A percentile compares a stretch with the other conserved stretches of the same genome.
phyloP scores from a whole-genome alignment of 2,329 filamentous ascomycete species.

The Penicillium sp. region DNA sequence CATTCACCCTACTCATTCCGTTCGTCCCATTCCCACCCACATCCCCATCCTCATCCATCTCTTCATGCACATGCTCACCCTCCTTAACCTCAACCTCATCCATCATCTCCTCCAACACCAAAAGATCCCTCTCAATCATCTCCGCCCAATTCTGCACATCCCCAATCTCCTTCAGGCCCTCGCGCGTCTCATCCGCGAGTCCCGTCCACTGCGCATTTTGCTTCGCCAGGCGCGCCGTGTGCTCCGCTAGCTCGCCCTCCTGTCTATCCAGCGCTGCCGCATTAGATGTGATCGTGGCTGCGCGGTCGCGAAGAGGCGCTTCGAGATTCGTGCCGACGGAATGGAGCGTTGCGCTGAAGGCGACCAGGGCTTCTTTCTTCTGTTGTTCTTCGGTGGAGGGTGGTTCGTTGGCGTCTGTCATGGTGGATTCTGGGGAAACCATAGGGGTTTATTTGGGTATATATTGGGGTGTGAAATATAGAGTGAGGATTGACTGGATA shows the following conservation, averaged over 20 bases:
- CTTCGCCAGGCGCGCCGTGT: constrained; percentile 48
- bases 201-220: constrained; percentile 54
- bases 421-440: background rate
- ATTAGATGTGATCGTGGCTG: constrained; percentile 55
- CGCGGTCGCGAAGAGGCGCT: constrained; percentile 51
- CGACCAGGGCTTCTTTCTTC: constrained; percentile 41
- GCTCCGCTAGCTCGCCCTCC: constrained; percentile 49
- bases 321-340: constrained; percentile 48
- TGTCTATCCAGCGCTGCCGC: constrained; percentile 52
- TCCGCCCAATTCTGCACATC: constrained; percentile 63
- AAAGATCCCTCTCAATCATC: constrained; percentile 52
- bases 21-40: background rate
- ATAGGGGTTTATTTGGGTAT: constrained; percentile 5
- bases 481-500: too few relatives aligned
- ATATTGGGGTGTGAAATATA: background rate
- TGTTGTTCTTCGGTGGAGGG: constrained; percentile 24
- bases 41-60: constrained; percentile 8
- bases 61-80: constrained; percentile 10
- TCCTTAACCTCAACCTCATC: constrained; percentile 32
- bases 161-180: constrained; percentile 59
- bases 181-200: constrained; percentile 51
- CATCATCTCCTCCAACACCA: constrained; percentile 43
- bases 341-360: constrained; percentile 44
- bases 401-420: constrained; percentile 3
- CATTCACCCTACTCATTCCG: constrained; percentile 8